Base-by-base conservation (phyloP, 495 filamentous ascomycete genomes). In the Xeromyces bisporus region DNA sequence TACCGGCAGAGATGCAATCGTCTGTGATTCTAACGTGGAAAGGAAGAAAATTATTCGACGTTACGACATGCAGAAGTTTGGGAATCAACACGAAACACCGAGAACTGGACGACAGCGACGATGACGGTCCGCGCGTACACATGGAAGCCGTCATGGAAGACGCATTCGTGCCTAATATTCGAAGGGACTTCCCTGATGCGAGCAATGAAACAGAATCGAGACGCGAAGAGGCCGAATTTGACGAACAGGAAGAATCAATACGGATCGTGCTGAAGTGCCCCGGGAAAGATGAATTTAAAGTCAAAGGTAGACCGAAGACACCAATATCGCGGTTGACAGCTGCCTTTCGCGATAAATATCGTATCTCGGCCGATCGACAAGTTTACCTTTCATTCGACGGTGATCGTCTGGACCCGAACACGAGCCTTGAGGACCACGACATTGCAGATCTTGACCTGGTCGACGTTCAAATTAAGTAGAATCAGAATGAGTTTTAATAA, bases 381-480 rank as follows among this genome's bases (percentile, higher is more conserved):
- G 54, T 93, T 10, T 63, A 63, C 8, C 56, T 93, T 0, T 53
- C 65, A 30, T 89, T 87, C 51, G 87, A 96, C 39, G 87, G 87
- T 11, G 85, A 92, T 27, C 53, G 57, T 26, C 51, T 93, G 14
- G 66, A 72, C 1, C 64, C 73, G 0, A 58, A 69, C 3, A 62
- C 66, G 16, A 64, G 60, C 15, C 56, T 93, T 3, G 56, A 48
- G 12, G 72, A 79, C 23, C 62, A 78, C n/a, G 85, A 91, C 8
- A 62, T 94, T 23, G 67, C 67, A 9, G 80, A 94, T 41, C 62
- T 74, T 50, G 86, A 91, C 43, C 63, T 71, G 31, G 46, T 93
- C 23, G 84, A 92, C 46, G 80, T 87, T 29, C 62, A 76, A 38
- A 41, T 86, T 32, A 73, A 60, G 44, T 66, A 33, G 37, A 1